These are phyloP conservation scores for Agaricus sinodeliciosus DNA, from an alignment of 768 basidiomycete species.

Conservation along the genomic window DNA sequence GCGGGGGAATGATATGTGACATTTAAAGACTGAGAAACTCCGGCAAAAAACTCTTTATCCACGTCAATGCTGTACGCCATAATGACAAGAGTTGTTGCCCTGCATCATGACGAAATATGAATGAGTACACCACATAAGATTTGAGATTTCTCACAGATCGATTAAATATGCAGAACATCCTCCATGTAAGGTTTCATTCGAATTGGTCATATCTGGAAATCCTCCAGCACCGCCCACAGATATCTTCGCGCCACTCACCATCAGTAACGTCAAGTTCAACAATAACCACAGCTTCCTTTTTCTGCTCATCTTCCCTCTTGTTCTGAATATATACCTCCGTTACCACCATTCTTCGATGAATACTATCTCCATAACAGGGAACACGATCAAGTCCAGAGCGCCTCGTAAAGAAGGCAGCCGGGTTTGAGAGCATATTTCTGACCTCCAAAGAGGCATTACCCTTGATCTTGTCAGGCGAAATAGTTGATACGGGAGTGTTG, in stretches of 20 bases:
- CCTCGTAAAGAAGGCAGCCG: slow-evolving; percentile 14
- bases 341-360: slow-evolving; percentile 22
- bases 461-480: slow-evolving; percentile 1
- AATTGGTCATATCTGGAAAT: slow-evolving; percentile 48
- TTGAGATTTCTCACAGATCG: slow-evolving; percentile 33
- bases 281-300: slow-evolving; percentile 36
- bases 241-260: slow-evolving; percentile 21
- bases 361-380: slow-evolving; percentile 17
- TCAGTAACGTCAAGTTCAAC: slow-evolving; percentile 33
- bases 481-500: neutral
- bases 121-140: neutral
- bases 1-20: slow-evolving; percentile 54
- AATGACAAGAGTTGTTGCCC: slow-evolving; percentile 45
- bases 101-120: slow-evolving; percentile 12
- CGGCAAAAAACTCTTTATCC: slow-evolving; percentile 17
- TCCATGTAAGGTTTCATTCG: slow-evolving; percentile 40
- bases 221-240: neutral
- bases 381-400: slow-evolving; percentile 3
- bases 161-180: slow-evolving; percentile 49
- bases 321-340: slow-evolving; percentile 30
- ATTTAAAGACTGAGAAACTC: slow-evolving; percentile 48
- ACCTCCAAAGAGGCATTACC: slow-evolving; percentile 20
- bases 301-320: slow-evolving; percentile 36
- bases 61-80: slow-evolving; percentile 25
- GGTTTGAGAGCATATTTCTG: slow-evolving; percentile 17